These are phyloP conservation scores for Aspergillus brunneoviolaceus DNA, from an alignment of 2,329 filamentous ascomycete genomes.

Conservation along the genomic window DNA sequence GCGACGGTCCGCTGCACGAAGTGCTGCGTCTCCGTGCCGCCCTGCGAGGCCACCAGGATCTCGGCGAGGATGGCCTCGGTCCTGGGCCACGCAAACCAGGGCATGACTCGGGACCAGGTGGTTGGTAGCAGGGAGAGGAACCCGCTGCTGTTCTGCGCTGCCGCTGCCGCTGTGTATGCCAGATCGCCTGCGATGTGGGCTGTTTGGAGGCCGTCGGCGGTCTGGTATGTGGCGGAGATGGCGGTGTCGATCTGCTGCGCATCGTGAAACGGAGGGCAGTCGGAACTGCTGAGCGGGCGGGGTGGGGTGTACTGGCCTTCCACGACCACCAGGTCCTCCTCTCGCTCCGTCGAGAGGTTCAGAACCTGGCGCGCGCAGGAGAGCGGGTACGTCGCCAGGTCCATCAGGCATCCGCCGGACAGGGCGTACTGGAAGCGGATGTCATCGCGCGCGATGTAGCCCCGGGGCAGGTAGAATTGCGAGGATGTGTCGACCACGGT, in stretches of 20 bases:
- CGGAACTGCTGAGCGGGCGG: slow-evolving; percentile 18
- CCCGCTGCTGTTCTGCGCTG: too few relatives aligned
- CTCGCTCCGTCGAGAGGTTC: slow-evolving; percentile 11
- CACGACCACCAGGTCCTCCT: slow-evolving; percentile 42
- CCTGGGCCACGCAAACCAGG: slow-evolving; percentile 20
- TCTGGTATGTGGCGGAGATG: slow-evolving; percentile 18
- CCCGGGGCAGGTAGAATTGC: slow-evolving; percentile 36
- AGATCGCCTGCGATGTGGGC: slow-evolving; percentile 19
- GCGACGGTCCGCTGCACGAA: slow-evolving; percentile 16
- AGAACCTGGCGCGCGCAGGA: slow-evolving; percentile 43
- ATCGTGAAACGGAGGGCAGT: slow-evolving; percentile 11
- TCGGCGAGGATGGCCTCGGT: slow-evolving; percentile 19
- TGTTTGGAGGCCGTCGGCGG: slow-evolving; percentile 9
- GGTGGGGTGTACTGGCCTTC: slow-evolving; percentile 31
- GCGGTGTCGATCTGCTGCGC: slow-evolving; percentile 35
- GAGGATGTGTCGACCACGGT: slow-evolving; percentile 42
- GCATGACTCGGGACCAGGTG: slow-evolving; percentile 9
- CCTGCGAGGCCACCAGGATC: slow-evolving; percentile 7
- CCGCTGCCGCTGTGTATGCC: background rate
- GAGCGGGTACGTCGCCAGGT: slow-evolving; percentile 43
- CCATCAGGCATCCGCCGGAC: slow-evolving; percentile 42
- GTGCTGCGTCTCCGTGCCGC: background rate
- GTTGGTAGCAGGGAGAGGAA: slow-evolving; percentile 11
- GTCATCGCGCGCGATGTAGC: slow-evolving; percentile 38
- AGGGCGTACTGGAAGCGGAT: slow-evolving; percentile 48